Percentiles rank a stretch among this genome's conserved stretches.
Evolutionary conservation across 352 stramenopile species (phyloP).

Genomic region (Globisporangium abappressorium): DNA sequence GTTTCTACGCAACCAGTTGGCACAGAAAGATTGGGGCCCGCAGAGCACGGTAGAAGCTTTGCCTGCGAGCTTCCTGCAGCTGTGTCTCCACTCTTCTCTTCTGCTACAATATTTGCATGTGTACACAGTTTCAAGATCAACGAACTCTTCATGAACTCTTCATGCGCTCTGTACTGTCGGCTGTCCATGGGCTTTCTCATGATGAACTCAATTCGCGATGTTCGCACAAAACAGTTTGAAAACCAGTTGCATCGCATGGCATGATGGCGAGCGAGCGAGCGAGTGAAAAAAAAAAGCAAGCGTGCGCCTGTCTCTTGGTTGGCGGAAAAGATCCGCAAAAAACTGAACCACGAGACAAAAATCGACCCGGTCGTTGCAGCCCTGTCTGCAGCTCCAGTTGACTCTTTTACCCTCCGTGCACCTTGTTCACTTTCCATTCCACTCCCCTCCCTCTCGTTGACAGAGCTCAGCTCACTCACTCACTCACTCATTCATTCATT

Average conservation of each 20-base stretch:
- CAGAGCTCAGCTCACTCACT: neutral
- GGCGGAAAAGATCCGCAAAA: neutral
- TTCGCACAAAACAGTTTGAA: neutral
- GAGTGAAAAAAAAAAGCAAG: neutral
- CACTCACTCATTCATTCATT: neutral
- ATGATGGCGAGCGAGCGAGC: neutral
- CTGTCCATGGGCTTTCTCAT: neutral
- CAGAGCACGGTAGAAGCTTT: neutral
- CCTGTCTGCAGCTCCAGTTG: neutral
- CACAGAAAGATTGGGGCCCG: neutral
- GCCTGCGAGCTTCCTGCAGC: neutral
- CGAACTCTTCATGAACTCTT: too few species aligned
- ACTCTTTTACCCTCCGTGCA: neutral
- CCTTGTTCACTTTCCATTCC: neutral
- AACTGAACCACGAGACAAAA: conserved; percentile 7
- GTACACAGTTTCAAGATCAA: too few species aligned
- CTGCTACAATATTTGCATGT: too few species aligned
- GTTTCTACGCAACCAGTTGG: neutral
- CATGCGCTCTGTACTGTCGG: too few species aligned
- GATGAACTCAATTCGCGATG: neutral
- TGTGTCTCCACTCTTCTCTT: neutral
- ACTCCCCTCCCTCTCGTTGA: neutral
- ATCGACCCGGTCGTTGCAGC: neutral
- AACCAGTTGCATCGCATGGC: neutral
- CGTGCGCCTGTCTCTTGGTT: conserved; percentile 6